Base-by-base conservation (phyloP, 2,329 filamentous ascomycete species). In the Aspergillus ruber region DNA sequence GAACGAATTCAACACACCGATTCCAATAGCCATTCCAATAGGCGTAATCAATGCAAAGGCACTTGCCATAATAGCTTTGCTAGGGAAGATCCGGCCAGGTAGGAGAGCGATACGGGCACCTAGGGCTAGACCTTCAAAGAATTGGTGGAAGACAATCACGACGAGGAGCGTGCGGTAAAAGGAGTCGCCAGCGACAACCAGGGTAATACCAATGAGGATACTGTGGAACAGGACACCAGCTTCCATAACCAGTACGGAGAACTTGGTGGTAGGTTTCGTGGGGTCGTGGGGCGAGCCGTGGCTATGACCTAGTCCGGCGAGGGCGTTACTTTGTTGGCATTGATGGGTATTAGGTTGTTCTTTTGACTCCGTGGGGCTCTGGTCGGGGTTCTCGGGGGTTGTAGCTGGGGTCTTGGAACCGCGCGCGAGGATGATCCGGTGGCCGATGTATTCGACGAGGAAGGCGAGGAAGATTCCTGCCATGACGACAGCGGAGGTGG, bases 1-100 rank as follows among this genome's bases (percentile, higher is more conserved):
- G 69, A 89, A 90, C 7, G 74, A 64, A 33, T 83, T 69, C 23
- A 90, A 67, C 3, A 86, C 84, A 2, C 84, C 85, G 29, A 89
- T 82, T 1, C 87, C 86, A 50, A 91, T 89, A 0, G 82, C 85
- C 86, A 90, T 90, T 9, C 86, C 87, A 25, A 88, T 71, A 0
- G 86, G 86, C 0, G 86, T 90, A 46, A 88, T 81, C 21, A 89
- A 69, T 0, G 84, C 79, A 57, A 89, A 90, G 0, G 77, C 74
- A 1, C 66, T 55, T 0, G 78, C 85, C 69, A 90, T 81, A 10
- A 80, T 51, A 2, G 82, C 66, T 61, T 88, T 69, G 35, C 45
- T 56, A n/a, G 51, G 56, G 42, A 66, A 60, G 5, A 59, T 51
- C 2, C 56, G 53, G 4, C 60, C 58, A 4, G 61, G 54, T 3